A percentile compares a stretch with the other conserved stretches of the same genome.
These are phyloP conservation scores for Apophysomyces ossiformis DNA, from an alignment of 371 early-diverging fungal species.

Conservation along the genomic window DNA sequence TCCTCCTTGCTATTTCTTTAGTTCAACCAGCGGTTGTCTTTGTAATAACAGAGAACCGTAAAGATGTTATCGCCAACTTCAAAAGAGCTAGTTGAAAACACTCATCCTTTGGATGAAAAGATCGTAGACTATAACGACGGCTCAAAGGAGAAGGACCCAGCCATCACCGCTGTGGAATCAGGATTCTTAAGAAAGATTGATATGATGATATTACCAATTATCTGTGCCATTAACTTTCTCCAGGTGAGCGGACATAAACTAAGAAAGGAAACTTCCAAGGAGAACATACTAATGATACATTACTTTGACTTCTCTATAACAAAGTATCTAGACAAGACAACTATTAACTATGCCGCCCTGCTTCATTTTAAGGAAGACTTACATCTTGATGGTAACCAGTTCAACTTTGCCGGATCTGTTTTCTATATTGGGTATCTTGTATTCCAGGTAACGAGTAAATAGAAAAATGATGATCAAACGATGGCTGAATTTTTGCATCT, in stretches of 20 bases:
- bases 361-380: constrained; percentile 37
- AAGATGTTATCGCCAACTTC: neutral
- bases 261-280: neutral
- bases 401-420: constrained; percentile 37
- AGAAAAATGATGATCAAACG: no score
- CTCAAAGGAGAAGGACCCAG: neutral
- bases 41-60: no score
- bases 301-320: neutral
- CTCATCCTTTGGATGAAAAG: neutral
- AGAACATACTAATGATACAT: neutral
- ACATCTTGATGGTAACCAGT: constrained; percentile 30
- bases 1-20: neutral
- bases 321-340: constrained; percentile 50
- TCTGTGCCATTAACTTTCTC: constrained; percentile 43
- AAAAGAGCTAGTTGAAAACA: neutral
- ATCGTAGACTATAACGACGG: no score
- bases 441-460: constrained; percentile 32
- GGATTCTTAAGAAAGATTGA: constrained; percentile 43
- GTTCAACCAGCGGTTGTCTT: neutral
- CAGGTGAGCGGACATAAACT: constrained; percentile 28
- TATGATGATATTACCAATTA: constrained; percentile 39
- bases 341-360: constrained; percentile 41
- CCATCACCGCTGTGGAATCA: constrained; percentile 24
- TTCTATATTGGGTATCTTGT: constrained; percentile 46
- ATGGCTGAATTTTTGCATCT: neutral